phyloP scores from a whole-genome alignment of 495 filamentous ascomycete species.

The Coniosporium apollinis region DNA sequence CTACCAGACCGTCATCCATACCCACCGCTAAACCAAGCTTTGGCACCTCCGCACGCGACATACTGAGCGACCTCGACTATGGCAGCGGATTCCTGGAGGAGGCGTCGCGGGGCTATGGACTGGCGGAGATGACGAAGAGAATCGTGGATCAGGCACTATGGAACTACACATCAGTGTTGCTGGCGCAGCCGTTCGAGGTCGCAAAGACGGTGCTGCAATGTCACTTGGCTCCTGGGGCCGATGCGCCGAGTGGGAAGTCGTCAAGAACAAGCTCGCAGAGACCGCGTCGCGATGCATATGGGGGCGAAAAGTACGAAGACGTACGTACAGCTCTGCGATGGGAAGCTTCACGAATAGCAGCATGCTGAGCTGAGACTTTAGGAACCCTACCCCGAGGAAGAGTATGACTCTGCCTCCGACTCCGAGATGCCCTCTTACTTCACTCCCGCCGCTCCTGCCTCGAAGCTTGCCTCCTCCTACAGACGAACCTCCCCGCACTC shows the following conservation, averaged over 20 bases:
- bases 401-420: neutral
- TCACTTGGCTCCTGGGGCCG: constrained; percentile 2
- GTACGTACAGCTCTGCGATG: neutral
- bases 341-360: no score
- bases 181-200: constrained; percentile 93
- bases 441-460: constrained; percentile 56
- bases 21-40: constrained; percentile 27
- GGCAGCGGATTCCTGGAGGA: constrained; percentile 55
- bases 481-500: constrained; percentile 29
- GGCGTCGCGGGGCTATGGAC: constrained; percentile 54
- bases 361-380: no score
- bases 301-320: neutral
- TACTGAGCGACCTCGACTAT: constrained; percentile 79
- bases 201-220: constrained; percentile 87
- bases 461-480: no score
- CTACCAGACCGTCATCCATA: constrained; percentile 2
- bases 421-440: constrained; percentile 68
- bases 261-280: neutral
- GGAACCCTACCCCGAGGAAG: no score
- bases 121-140: constrained; percentile 51
- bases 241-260: neutral
- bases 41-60: constrained; percentile 63
- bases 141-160: constrained; percentile 65
- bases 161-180: constrained; percentile 68
- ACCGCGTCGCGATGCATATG: neutral